Evolutionary conservation across 306 rosid species (phyloP).

Genomic region (Echinosophora koreensis): DNA sequence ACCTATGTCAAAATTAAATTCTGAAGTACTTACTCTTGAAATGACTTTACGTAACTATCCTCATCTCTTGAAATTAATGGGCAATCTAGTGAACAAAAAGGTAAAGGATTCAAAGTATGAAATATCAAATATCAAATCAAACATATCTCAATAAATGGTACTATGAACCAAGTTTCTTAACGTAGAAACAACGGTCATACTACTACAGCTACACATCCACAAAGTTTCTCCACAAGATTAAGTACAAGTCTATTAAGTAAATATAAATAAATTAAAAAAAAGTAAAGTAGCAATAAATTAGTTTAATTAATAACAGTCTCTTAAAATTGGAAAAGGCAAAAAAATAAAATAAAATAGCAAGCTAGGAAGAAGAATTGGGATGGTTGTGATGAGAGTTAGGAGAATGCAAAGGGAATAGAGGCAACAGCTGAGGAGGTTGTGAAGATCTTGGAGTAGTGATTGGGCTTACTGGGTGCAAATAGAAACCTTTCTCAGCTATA

Average conservation of each 20-base stretch:
- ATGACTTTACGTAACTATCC: background rate
- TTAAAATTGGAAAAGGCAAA: background rate
- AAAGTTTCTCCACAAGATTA: background rate
- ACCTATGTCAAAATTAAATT: too few species aligned
- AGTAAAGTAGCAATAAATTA: background rate
- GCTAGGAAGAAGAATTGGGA: background rate
- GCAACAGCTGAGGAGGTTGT: slow-evolving; percentile 75
- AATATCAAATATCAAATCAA: background rate
- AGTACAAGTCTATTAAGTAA: background rate
- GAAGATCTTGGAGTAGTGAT: slow-evolving; percentile 60
- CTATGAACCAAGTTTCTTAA: background rate
- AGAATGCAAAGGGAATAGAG: slow-evolving; percentile 85
- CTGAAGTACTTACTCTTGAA: background rate
- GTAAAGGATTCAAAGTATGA: background rate
- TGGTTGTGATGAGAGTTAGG: slow-evolving; percentile 43
- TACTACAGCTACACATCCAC: background rate
- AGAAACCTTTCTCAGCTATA: slow-evolving; percentile 80
- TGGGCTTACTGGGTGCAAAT: slow-evolving; percentile 71
- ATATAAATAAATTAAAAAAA: too few species aligned
- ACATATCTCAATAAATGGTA: too few species aligned
- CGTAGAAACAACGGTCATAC: background rate
- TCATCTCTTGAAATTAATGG: background rate
- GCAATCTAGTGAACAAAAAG: too few species aligned
- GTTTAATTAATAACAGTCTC: background rate
- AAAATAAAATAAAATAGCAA: background rate